phyloP scores from a whole-genome alignment of 257 asterid genomes.

The Nicotiana noctiflora region DNA sequence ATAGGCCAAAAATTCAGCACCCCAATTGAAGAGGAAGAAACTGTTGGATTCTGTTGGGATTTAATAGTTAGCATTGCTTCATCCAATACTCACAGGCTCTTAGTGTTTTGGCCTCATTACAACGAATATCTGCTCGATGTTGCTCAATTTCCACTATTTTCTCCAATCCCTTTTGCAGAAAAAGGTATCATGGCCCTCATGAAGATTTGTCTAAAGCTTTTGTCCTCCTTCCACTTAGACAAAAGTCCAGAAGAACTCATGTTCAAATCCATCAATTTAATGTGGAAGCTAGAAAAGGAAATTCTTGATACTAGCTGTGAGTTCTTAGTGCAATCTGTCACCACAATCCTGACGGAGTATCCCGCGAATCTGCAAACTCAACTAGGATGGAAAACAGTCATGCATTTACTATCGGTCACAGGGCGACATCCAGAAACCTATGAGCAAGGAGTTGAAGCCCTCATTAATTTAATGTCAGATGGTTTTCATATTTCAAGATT shows the following conservation, averaged over 20 bases:
- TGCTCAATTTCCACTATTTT: conserved; percentile 72
- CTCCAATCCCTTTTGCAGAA: conserved; percentile 67
- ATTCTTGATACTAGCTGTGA: conserved; percentile 77
- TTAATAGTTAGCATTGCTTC: conserved; percentile 40
- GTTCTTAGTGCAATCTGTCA: conserved; percentile 44
- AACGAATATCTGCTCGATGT: conserved; percentile 66
- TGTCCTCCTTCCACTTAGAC: conserved; percentile 42
- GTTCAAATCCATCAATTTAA: conserved; percentile 68
- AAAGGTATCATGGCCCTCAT: conserved; percentile 59
- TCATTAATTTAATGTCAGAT: conserved; percentile 54
- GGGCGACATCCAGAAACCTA: conserved; percentile 91
- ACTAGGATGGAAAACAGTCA: conserved; percentile 71
- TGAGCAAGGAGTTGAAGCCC: conserved; percentile 59
- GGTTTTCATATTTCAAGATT: conserved; percentile 40
- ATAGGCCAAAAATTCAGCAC: conserved; percentile 83
- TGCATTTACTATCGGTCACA: conserved; percentile 69
- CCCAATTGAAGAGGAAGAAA: conserved; percentile 80
- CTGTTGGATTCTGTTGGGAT: conserved; percentile 85
- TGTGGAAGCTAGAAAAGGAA: conserved; percentile 86
- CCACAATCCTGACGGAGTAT: conserved; percentile 53
- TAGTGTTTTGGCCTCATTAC: conserved; percentile 73
- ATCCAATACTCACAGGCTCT: conserved; percentile 54
- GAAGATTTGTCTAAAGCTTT: conserved; percentile 63
- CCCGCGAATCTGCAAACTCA: conserved; percentile 56
- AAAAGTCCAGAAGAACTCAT: conserved; percentile 62